Evolutionary conservation across 2,329 filamentous ascomycete genomes (phyloP).

Genomic region (Diplodia intermedia): DNA sequence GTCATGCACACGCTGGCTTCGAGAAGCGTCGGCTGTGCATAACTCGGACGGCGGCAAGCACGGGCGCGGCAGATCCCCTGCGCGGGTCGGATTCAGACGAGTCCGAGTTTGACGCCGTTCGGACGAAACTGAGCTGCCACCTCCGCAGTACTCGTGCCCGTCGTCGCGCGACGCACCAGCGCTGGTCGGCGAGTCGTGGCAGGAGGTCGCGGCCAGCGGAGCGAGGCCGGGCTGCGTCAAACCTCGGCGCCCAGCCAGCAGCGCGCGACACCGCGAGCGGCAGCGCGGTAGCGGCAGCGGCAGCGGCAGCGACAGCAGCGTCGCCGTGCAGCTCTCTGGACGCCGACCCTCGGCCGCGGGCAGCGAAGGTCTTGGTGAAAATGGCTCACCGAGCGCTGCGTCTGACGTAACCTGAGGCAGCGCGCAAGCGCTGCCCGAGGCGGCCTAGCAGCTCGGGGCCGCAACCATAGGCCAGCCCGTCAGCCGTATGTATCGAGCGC

Average conservation of each 20-base stretch:
- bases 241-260: not conserved
- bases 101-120: conserved; percentile 20
- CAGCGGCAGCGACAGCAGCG: too few species aligned
- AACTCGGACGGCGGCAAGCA: not conserved
- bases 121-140: conserved; percentile 29
- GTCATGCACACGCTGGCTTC: conserved; percentile 32
- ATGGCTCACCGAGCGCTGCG: conserved; percentile 27
- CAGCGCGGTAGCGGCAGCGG: too few species aligned
- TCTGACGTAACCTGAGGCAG: conserved; percentile 22
- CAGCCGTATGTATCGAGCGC: conserved; percentile 21
- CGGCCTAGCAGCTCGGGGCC: conserved; percentile 26
- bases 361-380: conserved; percentile 20
- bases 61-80: conserved; percentile 23
- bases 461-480: conserved; percentile 19
- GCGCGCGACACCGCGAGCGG: too few species aligned
- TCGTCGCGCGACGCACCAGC: not conserved
- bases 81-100: conserved; percentile 29
- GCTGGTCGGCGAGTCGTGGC: conserved; percentile 1
- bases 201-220: not conserved
- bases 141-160: conserved; percentile 25
- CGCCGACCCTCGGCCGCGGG: conserved; percentile 28
- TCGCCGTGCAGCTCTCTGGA: not conserved
- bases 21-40: conserved; percentile 16
- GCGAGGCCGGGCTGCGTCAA: not conserved
- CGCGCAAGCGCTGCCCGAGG: conserved; percentile 25